Evolutionary conservation across 73 alveolate species (phyloP), one percentile per base, ranked within the genome.

Genomic region (Paramecium bursaria): DNA sequence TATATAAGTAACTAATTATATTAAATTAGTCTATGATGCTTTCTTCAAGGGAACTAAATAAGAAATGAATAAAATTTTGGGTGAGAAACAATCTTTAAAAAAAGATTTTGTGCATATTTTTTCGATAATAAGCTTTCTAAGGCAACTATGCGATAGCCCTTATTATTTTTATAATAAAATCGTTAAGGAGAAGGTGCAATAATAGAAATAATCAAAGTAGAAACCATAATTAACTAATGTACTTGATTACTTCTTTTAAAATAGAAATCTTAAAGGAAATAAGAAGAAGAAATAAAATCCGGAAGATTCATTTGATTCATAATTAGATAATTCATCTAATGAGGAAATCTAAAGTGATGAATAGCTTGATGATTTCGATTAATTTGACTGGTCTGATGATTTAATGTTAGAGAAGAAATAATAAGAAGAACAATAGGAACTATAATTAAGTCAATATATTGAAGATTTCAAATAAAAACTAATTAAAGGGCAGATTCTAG

Each of bases 71-170:
- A 33, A 79, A 14, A 30, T 30, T 52, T 55, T 79, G 13, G 57
- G 53, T 0, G 17, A 49, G 7, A 60, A 27, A 27, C 25, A 30
- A 1, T 30, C 39, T 13, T 60, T 30, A 15, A 30, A 46, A 5
- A 27, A 46, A 23, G 46, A 60, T 11, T 60, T 30, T 19, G 39
- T 33, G 25, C 80, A 60, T 31, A 60, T 60, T 11, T 60, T 60
- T 60, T 60, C 49, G 3, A 30, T 60, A 0, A 60, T 60, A 31
- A 60, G 35, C 11, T 27, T 27, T 7, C 7, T 60, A 60, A 21
- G 80, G 31, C n/a, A 60, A 60, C 21, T 60, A 48, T 60, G 80
- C 31, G 80, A 33, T n/a, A 15, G n/a, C 19, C 9, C 60, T 3
- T 11, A 21, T 19, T 51, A 30, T 0, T 22, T 60, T 22, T 9